Percentiles rank a stretch among this genome's conserved stretches.
phyloP scores from a whole-genome alignment of 805 yeast species.

The Candida khao-thaluensis region DNA sequence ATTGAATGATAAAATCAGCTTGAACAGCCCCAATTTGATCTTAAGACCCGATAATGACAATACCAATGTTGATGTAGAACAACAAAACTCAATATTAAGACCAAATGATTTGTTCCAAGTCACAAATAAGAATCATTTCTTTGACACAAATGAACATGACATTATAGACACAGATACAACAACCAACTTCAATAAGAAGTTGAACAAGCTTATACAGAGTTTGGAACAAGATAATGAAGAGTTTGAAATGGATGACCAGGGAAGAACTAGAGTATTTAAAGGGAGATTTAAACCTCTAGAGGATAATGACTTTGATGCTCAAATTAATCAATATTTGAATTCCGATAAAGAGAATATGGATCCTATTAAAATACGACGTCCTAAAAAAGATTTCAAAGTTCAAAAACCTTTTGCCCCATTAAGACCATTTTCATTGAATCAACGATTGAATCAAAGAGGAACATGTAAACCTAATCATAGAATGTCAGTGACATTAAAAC shows the following conservation, averaged over 20 bases:
- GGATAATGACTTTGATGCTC: slow-evolving; percentile 29
- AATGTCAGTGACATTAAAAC: slow-evolving; percentile 25
- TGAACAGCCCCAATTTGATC: slow-evolving; percentile 6
- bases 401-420: slow-evolving; percentile 7
- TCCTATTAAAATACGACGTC: slow-evolving; percentile 14
- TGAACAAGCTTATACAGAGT: slow-evolving; percentile 35
- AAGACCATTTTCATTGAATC: slow-evolving; percentile 2
- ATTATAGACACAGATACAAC: slow-evolving; percentile 12
- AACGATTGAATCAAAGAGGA: slow-evolving; percentile 22
- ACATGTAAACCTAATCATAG: slow-evolving; percentile 45
- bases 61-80: not conserved
- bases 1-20: slow-evolving; percentile 4
- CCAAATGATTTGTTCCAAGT: slow-evolving; percentile 15
- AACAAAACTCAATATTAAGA: not conserved
- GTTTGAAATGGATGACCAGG: slow-evolving; percentile 34
- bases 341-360: slow-evolving; percentile 34
- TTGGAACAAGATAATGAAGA: slow-evolving; percentile 28
- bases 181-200: slow-evolving; percentile 19
- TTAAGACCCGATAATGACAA: slow-evolving; percentile 4
- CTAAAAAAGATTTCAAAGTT: slow-evolving; percentile 3
- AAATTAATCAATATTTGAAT: slow-evolving; percentile 24
- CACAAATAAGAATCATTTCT: slow-evolving; percentile 9
- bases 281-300: slow-evolving; percentile 29
- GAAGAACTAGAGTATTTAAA: slow-evolving; percentile 34
- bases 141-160: slow-evolving; percentile 17